Percentiles rank a stretch among this genome's conserved stretches.
These are phyloP conservation scores for Penicillium sp. DNA, from an alignment of 2,329 filamentous ascomycete species.

Conservation along the genomic window DNA sequence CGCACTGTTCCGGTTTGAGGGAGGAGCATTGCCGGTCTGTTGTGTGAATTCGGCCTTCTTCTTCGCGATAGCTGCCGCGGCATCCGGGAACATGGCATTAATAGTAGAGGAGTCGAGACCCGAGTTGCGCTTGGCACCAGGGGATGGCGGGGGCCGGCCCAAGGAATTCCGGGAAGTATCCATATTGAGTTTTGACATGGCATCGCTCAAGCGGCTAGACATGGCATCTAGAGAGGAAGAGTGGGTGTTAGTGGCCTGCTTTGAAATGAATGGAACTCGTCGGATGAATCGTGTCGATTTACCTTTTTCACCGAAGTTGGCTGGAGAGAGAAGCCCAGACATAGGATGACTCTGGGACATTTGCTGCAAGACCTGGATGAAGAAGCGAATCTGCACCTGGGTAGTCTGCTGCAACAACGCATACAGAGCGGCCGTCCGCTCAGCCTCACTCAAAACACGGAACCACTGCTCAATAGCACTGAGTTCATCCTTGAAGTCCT, in stretches of 20 bases:
- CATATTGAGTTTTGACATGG: conserved; percentile 92
- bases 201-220: conserved; percentile 93
- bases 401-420: conserved; percentile 97
- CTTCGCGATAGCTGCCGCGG: conserved; percentile 95
- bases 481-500: conserved; percentile 99
- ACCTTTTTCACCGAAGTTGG: conserved; percentile 94
- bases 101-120: conserved; percentile 92
- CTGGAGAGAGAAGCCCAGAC: conserved; percentile 90
- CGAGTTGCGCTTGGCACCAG: conserved; percentile 85
- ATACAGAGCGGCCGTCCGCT: conserved; percentile 92
- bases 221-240: conserved; percentile 71
- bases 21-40: conserved; percentile 84
- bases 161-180: conserved; percentile 86
- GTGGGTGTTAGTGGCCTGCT: conserved; percentile 14
- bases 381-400: conserved; percentile 98
- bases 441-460: conserved; percentile 92
- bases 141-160: conserved; percentile 74
- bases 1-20: conserved; percentile 90
- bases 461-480: conserved; percentile 99
- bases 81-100: conserved; percentile 99
- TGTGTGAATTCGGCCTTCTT: conserved; percentile 98
- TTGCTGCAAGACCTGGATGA: conserved; percentile 97
- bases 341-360: conserved; percentile 99
- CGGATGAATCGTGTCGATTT: conserved; percentile 29
- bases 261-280: neutral